Evolutionary conservation across 1,139 yeast genomes (phyloP), one percentile per base, ranked within the genome.

Genomic region (Pichia sp.): DNA sequence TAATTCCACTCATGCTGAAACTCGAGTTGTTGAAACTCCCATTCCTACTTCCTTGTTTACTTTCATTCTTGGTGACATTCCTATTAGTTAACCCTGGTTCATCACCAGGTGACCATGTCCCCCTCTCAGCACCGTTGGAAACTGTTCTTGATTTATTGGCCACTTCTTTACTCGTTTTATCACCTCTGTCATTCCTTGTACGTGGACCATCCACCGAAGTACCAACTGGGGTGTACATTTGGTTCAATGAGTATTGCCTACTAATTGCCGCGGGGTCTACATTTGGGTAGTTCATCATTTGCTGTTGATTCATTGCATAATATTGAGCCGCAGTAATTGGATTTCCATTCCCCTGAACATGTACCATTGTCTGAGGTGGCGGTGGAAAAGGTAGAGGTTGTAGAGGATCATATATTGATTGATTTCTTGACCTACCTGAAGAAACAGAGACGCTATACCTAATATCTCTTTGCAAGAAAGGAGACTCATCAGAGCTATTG

Each of bases 331-430:
- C n/a, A n/a, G n/a, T n/a, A n/a, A n/a, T n/a, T n/a, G n/a, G 14
- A 24, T 15, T 3, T 24, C 14, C 27, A n/a, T 24, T 10, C 13
- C 27, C 13, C n/a, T n/a, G n/a, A n/a, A n/a, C n/a, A n/a, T n/a
- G n/a, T n/a, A n/a, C n/a, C n/a, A n/a, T n/a, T n/a, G 29, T 19
- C 5, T 25, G 19, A 2, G 33, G 24, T 11, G 20, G 14, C 10
- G 32, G 8, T 13, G 14, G 45, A 10, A 41, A 39, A 21, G 59
- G 47, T 14, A 44, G 14, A 5, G 48, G 52, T 31, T 52, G 58
- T 27, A 56, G 37, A 3, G 60, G 60, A 35, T 56, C 60, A 40
- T 55, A 55, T 19, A 55, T 48, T 5, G 60, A 55, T 18, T 47
- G 44, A 33, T 56, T 54, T 38, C 60, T 45, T 7, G 57, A 46